phyloP scores from a whole-genome alignment of 139 green algal species.

The Chlamydomonas sp. region DNA sequence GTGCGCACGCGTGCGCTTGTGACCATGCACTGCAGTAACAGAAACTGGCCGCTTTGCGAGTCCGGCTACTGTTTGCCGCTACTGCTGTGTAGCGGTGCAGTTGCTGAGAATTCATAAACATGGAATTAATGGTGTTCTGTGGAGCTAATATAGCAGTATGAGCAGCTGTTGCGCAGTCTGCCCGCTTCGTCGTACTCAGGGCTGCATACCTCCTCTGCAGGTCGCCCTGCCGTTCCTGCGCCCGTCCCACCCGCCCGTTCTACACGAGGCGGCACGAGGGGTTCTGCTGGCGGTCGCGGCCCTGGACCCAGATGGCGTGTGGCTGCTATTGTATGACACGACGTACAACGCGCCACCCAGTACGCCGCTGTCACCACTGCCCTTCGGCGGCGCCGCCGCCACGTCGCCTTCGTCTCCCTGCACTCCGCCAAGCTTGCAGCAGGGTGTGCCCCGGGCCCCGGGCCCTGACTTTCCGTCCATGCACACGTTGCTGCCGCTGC shows the following conservation, averaged over 20 bases:
- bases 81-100: no score
- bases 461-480: background rate
- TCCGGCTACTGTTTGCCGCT: no score
- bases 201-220: background rate
- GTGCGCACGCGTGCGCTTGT: background rate
- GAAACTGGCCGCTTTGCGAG: no score
- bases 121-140: background rate
- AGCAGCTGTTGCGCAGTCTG: background rate
- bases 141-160: background rate
- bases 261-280: constrained; percentile 54
- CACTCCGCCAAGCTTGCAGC: background rate
- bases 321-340: constrained; percentile 61
- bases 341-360: background rate
- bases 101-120: background rate
- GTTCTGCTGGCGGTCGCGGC: constrained; percentile 43
- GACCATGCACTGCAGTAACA: no score
- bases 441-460: background rate
- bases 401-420: background rate
- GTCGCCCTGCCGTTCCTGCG: constrained; percentile 54
- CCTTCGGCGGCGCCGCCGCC: background rate
- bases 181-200: background rate
- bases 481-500: constrained; percentile 2
- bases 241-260: constrained; percentile 22
- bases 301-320: constrained; percentile 75
- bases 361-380: no score